Conservation (phyloP, 352 stramenopile genomes). For the Phytophthora ramorum region DNA sequence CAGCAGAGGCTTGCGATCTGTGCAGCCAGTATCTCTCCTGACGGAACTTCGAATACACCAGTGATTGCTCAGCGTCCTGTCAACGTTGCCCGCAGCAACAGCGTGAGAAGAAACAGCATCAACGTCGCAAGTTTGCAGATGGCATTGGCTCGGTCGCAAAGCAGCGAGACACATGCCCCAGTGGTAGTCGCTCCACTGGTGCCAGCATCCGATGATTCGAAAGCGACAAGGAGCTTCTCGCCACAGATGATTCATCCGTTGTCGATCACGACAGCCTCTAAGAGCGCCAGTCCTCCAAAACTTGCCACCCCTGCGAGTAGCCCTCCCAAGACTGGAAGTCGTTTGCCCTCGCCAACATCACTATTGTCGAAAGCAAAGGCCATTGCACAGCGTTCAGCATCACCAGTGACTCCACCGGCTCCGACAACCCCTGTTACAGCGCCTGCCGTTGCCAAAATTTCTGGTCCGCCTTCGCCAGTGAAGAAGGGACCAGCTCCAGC, state of each 20-base stretch:
- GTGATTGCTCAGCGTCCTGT: not conserved
- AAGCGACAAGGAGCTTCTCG: conserved; percentile 12
- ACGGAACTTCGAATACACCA: not conserved
- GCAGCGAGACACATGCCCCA: conserved; percentile 7
- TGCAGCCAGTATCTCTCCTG: conserved; percentile 12
- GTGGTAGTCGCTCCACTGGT: conserved; percentile 8
- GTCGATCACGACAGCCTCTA: conserved; percentile 1
- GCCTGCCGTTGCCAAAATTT: conserved; percentile 13
- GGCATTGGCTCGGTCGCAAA: conserved; percentile 11
- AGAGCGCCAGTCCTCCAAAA: conserved; percentile 18
- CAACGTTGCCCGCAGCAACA: conserved; percentile 1
- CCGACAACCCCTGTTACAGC: not conserved
- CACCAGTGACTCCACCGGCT: conserved; percentile 17
- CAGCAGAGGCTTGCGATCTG: conserved; percentile 33
- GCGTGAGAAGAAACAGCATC: conserved; percentile 26
- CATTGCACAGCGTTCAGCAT: conserved; percentile 23
- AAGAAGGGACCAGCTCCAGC: conserved; percentile 25
- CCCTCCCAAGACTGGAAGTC: conserved; percentile 16
- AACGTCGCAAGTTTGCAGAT: conserved; percentile 28
- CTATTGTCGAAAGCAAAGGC: conserved; percentile 33
- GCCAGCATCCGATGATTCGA: not conserved
- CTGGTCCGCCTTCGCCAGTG: conserved; percentile 21
- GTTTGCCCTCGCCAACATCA: conserved; percentile 33
- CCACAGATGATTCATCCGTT: conserved; percentile 15
- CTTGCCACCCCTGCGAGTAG: conserved; percentile 8